phyloP scores from a whole-genome alignment of 1,284 basidiomycete genomes.

The Schizophyllum amplum region DNA sequence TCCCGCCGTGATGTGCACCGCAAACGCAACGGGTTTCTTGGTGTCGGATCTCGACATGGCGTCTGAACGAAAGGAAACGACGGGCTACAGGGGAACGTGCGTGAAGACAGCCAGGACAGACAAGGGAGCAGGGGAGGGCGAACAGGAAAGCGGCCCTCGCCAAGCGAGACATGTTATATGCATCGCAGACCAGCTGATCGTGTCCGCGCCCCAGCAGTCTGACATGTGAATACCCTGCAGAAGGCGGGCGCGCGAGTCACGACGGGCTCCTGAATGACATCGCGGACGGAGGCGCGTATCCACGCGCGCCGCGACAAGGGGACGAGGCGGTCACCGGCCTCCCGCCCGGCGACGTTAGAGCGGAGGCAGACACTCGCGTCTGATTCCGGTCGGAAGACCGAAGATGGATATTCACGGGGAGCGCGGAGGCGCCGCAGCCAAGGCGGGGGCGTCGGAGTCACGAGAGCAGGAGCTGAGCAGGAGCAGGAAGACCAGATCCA shows the following conservation, averaged over 20 bases:
- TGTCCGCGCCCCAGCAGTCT: neutral
- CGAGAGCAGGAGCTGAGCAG: neutral
- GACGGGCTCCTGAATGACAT: neutral
- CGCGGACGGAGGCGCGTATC: neutral
- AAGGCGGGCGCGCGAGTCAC: neutral
- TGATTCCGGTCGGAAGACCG: neutral
- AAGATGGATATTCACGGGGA: neutral
- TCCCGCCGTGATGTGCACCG: constrained; percentile 87
- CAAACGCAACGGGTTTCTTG: constrained; percentile 75
- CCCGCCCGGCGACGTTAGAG: neutral
- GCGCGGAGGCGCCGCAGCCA: neutral
- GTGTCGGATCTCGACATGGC: constrained; percentile 51
- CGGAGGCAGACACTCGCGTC: neutral
- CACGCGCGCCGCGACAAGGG: neutral
- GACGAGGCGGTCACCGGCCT: neutral
- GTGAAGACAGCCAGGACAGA: neutral
- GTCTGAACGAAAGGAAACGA: neutral
- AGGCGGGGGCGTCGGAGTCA: neutral
- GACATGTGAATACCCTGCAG: neutral
- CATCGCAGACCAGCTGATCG: neutral
- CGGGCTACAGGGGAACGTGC: neutral
- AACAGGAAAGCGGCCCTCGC: neutral
- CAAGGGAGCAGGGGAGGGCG: neutral
- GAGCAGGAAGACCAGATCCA: neutral
- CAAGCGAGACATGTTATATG: neutral